Conservation (phyloP, 768 basidiomycete species). For the Amanita polypyramis region DNA sequence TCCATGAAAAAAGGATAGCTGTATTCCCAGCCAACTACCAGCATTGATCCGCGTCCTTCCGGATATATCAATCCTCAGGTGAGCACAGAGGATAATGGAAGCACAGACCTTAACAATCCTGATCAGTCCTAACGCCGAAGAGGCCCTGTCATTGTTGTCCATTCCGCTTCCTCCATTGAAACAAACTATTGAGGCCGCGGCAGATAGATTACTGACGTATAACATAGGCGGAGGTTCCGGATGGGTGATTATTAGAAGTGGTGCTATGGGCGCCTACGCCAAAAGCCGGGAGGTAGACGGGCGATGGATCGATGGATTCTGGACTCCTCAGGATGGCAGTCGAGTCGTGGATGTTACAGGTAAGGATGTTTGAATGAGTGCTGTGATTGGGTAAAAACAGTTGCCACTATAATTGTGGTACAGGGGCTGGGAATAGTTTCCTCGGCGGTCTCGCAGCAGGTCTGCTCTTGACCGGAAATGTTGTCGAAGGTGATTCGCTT, state of each 20-base stretch:
- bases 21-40: constrained; percentile 71
- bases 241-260: constrained; percentile 67
- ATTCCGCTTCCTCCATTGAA: constrained; percentile 37
- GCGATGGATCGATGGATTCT: constrained; percentile 70
- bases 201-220: constrained; percentile 46
- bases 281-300: constrained; percentile 26
- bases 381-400: neutral
- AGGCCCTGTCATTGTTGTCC: constrained; percentile 62
- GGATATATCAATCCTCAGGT: constrained; percentile 62
- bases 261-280: constrained; percentile 61
- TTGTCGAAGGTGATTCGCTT: constrained; percentile 48
- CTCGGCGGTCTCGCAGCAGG: constrained; percentile 80
- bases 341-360: constrained; percentile 79
- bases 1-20: constrained; percentile 46
- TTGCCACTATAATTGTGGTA: constrained; percentile 19
- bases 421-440: constrained; percentile 89
- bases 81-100: constrained; percentile 2
- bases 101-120: neutral
- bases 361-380: constrained; percentile 11
- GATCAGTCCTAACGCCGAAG: constrained; percentile 68
- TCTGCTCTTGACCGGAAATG: constrained; percentile 40
- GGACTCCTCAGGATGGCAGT: constrained; percentile 32
- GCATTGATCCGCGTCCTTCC: constrained; percentile 50
- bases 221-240: constrained; percentile 46
- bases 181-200: constrained; percentile 55